A percentile compares a stretch with the other conserved stretches of the same genome.
Conservation (phyloP, 768 basidiomycete genomes). For the Lactarius sp. region DNA sequence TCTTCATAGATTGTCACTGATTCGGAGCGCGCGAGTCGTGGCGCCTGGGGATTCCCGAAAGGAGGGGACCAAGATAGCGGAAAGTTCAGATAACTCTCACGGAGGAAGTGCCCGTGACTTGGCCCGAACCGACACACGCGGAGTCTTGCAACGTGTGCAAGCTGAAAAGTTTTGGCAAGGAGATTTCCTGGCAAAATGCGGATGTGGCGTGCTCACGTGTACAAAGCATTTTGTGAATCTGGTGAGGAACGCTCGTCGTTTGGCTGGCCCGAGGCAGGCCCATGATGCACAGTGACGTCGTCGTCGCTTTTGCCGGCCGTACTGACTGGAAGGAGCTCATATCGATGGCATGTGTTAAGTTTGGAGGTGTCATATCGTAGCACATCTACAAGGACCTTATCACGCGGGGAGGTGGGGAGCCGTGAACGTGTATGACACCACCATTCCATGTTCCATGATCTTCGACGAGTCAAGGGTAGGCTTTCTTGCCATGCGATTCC, state of each 20-base stretch:
- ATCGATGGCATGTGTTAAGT: slow-evolving; percentile 21
- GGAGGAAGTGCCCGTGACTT: slow-evolving; percentile 20
- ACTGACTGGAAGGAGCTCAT: slow-evolving; percentile 11
- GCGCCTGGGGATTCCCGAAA: slow-evolving; percentile 14
- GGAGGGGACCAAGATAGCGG: slow-evolving; percentile 10
- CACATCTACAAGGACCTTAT: slow-evolving; percentile 13
- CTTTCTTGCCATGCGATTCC: neutral
- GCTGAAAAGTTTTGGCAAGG: slow-evolving; percentile 23
- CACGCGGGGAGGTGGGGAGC: slow-evolving; percentile 13
- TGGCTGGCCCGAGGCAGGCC: slow-evolving; percentile 24
- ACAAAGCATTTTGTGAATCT: slow-evolving; percentile 23
- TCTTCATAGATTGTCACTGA: slow-evolving; percentile 24
- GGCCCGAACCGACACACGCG: slow-evolving; percentile 24
- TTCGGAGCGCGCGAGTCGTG: slow-evolving; percentile 26
- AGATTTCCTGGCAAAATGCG: slow-evolving; percentile 23
- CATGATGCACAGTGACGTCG: slow-evolving; percentile 24
- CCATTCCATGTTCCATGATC: neutral
- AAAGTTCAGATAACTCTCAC: slow-evolving; percentile 18
- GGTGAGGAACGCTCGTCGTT: slow-evolving; percentile 25
- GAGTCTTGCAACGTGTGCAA: slow-evolving; percentile 24
- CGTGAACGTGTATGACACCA: slow-evolving; percentile 16
- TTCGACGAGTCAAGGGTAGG: slow-evolving; percentile 4
- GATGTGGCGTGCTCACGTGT: slow-evolving; percentile 26
- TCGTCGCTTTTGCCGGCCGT: slow-evolving; percentile 5
- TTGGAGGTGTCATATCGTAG: slow-evolving; percentile 17